Evolutionary conservation across 768 basidiomycete genomes (phyloP).

Genomic region (Rhizopogon vinicolor): DNA sequence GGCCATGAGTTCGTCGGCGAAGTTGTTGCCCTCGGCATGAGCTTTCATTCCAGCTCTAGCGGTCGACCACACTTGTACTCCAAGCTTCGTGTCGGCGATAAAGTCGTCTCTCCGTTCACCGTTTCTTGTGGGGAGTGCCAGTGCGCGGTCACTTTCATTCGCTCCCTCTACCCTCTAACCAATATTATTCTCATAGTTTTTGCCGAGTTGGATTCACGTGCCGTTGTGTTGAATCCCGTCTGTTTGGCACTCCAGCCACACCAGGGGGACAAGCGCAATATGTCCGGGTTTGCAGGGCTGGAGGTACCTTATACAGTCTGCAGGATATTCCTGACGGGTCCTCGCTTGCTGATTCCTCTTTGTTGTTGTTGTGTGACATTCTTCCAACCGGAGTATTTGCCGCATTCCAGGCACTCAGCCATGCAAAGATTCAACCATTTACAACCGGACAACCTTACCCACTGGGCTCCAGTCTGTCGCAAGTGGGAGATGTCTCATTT

Average conservation of each 20-base stretch:
- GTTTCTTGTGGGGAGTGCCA: slow-evolving; percentile 84
- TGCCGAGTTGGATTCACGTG: slow-evolving; percentile 73
- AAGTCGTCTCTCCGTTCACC: slow-evolving; percentile 78
- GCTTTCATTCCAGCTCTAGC: slow-evolving; percentile 37
- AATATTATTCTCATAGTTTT: slow-evolving; percentile 35
- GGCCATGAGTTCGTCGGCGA: slow-evolving; percentile 81
- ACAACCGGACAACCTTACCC: slow-evolving; percentile 61
- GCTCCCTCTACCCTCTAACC: not conserved
- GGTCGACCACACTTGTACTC: slow-evolving; percentile 62
- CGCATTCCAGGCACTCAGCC: slow-evolving; percentile 63
- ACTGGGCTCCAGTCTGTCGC: slow-evolving; percentile 11
- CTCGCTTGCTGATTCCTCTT: slow-evolving; percentile 57
- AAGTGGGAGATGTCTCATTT: not conserved
- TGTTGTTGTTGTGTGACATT: slow-evolving; percentile 73
- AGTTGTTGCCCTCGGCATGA: slow-evolving; percentile 61
- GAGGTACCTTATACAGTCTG: slow-evolving; percentile 70
- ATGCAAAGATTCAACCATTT: slow-evolving; percentile 64
- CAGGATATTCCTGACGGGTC: slow-evolving; percentile 44
- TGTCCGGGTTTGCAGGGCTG: slow-evolving; percentile 73
- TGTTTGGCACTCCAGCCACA: slow-evolving; percentile 64
- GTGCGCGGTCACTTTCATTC: slow-evolving; percentile 36
- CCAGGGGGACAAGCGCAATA: slow-evolving; percentile 80
- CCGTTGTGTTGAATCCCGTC: slow-evolving; percentile 53
- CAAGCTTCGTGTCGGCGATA: slow-evolving; percentile 64
- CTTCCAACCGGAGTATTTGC: slow-evolving; percentile 80